Conservation (phyloP, 306 rosid genomes). For the Urtica urens region DNA sequence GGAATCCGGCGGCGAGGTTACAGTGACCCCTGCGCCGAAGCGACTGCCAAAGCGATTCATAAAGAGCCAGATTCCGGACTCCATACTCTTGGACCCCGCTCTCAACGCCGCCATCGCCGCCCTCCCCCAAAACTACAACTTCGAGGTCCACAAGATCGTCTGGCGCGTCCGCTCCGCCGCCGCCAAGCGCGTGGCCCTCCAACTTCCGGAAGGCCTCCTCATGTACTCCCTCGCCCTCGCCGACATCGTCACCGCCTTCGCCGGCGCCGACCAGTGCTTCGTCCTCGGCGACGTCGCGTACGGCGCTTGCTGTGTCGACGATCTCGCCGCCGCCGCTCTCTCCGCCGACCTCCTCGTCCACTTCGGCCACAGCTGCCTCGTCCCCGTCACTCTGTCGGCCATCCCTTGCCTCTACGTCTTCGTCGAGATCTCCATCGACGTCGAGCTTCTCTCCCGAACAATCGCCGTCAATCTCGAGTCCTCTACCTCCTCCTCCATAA, state of each 20-base stretch:
- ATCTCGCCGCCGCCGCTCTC: constrained; percentile 62
- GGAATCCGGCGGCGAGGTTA: neutral
- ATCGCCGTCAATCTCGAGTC: constrained; percentile 43
- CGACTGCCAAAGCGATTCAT: constrained; percentile 35
- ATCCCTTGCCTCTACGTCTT: constrained; percentile 86
- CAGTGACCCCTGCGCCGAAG: constrained; percentile 4
- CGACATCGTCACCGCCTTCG: constrained; percentile 69
- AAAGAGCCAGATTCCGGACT: constrained; percentile 38
- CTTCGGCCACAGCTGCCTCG: constrained; percentile 88
- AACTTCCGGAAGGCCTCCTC: constrained; percentile 86
- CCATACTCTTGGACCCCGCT: constrained; percentile 29
- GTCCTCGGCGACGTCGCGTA: constrained; percentile 74
- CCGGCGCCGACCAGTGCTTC: constrained; percentile 45
- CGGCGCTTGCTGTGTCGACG: constrained; percentile 85
- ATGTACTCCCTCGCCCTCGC: constrained; percentile 78
- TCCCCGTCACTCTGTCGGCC: constrained; percentile 65
- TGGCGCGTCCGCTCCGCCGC: constrained; percentile 64
- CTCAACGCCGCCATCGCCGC: constrained; percentile 38
- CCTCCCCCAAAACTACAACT: constrained; percentile 58
- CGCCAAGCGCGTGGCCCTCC: constrained; percentile 64
- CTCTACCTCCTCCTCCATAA: constrained; percentile 17
- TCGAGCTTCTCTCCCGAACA: constrained; percentile 41
- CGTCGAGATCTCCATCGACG: constrained; percentile 67
- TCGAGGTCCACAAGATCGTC: constrained; percentile 77
- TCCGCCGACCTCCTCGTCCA: constrained; percentile 62